phyloP scores from a whole-genome alignment of 2,329 filamentous ascomycete species.

The Aspergillus thermomutatus region DNA sequence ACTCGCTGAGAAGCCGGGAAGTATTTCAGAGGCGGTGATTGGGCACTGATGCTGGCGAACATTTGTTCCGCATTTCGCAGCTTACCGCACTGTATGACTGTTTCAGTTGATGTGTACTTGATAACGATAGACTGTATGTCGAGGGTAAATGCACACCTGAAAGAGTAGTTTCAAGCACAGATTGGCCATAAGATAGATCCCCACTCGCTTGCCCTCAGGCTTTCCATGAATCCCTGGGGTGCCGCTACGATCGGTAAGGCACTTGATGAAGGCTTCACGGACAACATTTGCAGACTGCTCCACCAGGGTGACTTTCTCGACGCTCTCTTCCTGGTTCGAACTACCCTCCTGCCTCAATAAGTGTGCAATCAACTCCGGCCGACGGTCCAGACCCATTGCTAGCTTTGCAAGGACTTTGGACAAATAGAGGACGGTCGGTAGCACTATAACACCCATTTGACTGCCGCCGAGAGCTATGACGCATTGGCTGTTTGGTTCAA shows the following conservation, averaged over 20 bases:
- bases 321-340: conserved; percentile 56
- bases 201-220: conserved; percentile 79
- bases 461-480: conserved; percentile 78
- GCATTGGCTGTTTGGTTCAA: conserved; percentile 59
- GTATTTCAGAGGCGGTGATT: conserved; percentile 73
- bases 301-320: conserved; percentile 72
- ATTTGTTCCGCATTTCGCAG: conserved; percentile 81
- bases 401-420: conserved; percentile 76
- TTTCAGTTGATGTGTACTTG: not conserved
- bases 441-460: conserved; percentile 73
- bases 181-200: conserved; percentile 90
- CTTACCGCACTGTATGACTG: conserved; percentile 62
- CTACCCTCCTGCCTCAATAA: conserved; percentile 46
- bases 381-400: conserved; percentile 78
- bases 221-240: conserved; percentile 57
- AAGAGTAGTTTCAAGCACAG: conserved; percentile 85
- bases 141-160: conserved; percentile 55
- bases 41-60: conserved; percentile 80
- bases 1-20: conserved; percentile 86
- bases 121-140: too few relatives aligned
- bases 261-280: conserved; percentile 86
- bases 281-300: conserved; percentile 87
- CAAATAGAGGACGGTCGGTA: conserved; percentile 78
- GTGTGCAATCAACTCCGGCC: conserved; percentile 70
- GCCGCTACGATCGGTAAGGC: conserved; percentile 74